phyloP scores from a whole-genome alignment of 192 early-diverging fungal genomes.

The Coemansia sp. region DNA sequence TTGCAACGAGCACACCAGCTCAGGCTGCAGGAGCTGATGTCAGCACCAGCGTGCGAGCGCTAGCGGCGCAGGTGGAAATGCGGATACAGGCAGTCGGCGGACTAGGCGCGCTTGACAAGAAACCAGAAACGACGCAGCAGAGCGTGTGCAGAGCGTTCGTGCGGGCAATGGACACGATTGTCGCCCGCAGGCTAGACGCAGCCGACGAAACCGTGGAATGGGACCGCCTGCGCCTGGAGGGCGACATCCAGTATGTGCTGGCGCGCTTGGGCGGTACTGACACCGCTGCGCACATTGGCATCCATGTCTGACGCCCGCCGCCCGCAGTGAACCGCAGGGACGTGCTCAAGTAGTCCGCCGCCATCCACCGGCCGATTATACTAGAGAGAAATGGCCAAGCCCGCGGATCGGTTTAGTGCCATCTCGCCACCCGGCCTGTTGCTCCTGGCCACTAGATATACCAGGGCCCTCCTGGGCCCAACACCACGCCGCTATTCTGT shows the following conservation, averaged over 20 bases:
- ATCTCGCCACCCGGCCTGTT: too few relatives aligned
- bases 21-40: neutral
- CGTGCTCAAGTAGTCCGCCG: too few relatives aligned
- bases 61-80: conserved; percentile 11
- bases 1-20: neutral
- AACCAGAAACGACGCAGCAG: neutral
- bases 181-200: neutral
- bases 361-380: too few relatives aligned
- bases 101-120: conserved; percentile 3
- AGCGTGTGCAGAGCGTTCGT: conserved; percentile 4
- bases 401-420: too few relatives aligned
- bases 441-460: too few relatives aligned
- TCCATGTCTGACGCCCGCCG: neutral
- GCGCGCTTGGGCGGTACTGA: neutral
- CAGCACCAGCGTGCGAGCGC: conserved; percentile 9
- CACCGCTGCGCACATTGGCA: neutral
- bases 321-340: too few relatives aligned
- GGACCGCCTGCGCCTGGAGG: conserved; percentile 20
- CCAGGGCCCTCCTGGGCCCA: too few relatives aligned
- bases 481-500: too few relatives aligned
- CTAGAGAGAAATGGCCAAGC: too few relatives aligned
- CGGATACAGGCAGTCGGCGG: conserved; percentile 34
- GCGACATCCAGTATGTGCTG: conserved; percentile 20
- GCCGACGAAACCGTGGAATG: conserved; percentile 6
- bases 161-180: neutral